Base-by-base conservation (phyloP, 2,329 filamentous ascomycete species). In the Colletotrichum euphorbiae region DNA sequence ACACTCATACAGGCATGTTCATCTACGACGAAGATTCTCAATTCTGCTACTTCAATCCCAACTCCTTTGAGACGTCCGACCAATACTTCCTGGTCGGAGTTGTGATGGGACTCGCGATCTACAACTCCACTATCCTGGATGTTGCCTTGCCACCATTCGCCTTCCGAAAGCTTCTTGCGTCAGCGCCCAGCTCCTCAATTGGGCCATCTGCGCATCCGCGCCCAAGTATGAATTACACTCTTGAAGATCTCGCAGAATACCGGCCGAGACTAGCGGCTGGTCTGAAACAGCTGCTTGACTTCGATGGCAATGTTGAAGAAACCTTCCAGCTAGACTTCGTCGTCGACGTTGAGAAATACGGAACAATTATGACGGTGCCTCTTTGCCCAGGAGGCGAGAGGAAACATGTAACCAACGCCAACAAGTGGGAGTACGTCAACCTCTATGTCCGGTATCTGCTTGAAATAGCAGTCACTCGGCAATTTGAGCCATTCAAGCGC, bases 91-190 rank as follows among this genome's bases (percentile, higher is more conserved):
- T 97, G 21, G 92, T 98, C 31, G 94, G 94, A 1, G 93, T 96
- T 12, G 85, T 97, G 7, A 85, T 98, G 62, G 94, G 94, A 0
- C 83, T 98, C 67, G 94, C 94, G 13, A 97, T 98, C 69, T 97
- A 97, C 80, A 97, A 98, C 78, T 97, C 93, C 2, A 97, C 93
- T 0, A 97, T 97, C 72, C 83, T 98, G 17, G 94, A 97, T 75
- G 87, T 97, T 55, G 92, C 93, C 2, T 85, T 98, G 19, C 94
- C 94, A 1, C 92, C 94, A 0, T 97, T 97, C 77, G 91, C 92
- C 1, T 98, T 97, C 76, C 90, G 93, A 71, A 97, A 97, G 77
- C 85, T 98, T 19, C 84, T 97, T 45, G 89, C 92, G 3, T 89
- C 93, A 8, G 91, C 91, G 1, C 92, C 93, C n/a, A 80, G 85